These are phyloP conservation scores for Chiua virens DNA, from an alignment of 768 basidiomycete genomes.

Conservation along the genomic window DNA sequence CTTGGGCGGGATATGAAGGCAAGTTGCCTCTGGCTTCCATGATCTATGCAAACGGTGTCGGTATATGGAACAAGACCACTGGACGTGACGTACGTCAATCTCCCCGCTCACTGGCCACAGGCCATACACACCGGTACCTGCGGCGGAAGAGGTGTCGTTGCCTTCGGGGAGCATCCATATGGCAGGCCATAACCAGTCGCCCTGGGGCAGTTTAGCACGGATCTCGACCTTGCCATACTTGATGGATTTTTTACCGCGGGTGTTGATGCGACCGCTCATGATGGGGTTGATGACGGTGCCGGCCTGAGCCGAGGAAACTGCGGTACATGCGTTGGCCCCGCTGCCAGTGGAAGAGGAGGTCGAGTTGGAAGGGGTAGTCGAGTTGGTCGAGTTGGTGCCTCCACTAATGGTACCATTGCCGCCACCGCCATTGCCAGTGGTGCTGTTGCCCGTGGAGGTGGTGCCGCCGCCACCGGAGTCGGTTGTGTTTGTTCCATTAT, in stretches of 20 bases:
- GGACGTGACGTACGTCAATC: conserved; percentile 48
- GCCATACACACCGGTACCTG: conserved; percentile 26
- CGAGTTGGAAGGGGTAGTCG: conserved; percentile 19
- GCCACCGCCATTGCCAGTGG: background rate
- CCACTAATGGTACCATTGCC: conserved; percentile 1
- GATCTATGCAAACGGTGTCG: conserved; percentile 35
- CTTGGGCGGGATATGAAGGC: conserved; percentile 41
- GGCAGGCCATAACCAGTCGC: conserved; percentile 41
- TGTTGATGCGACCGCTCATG: conserved; percentile 53
- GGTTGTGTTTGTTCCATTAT: background rate
- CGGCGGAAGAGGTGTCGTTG: conserved; percentile 17
- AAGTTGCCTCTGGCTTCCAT: conserved; percentile 54
- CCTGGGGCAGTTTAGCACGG: conserved; percentile 59
- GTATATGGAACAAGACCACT: background rate
- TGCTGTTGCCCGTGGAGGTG: conserved; percentile 2
- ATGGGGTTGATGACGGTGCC: conserved; percentile 50
- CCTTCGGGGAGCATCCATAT: conserved; percentile 34
- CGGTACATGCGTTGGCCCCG: conserved; percentile 39
- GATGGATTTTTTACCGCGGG: conserved; percentile 47
- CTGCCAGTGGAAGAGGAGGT: conserved; percentile 14
- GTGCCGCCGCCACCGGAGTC: background rate
- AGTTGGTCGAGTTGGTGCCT: conserved; percentile 25
- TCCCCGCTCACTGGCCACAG: conserved; percentile 56
- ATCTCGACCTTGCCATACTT: conserved; percentile 60
- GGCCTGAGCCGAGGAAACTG: conserved; percentile 35